Percentiles rank a stretch among this genome's conserved stretches.
phyloP scores from a whole-genome alignment of 225 moss, liverwort and hornwort genomes.

The Neckera pumila region DNA sequence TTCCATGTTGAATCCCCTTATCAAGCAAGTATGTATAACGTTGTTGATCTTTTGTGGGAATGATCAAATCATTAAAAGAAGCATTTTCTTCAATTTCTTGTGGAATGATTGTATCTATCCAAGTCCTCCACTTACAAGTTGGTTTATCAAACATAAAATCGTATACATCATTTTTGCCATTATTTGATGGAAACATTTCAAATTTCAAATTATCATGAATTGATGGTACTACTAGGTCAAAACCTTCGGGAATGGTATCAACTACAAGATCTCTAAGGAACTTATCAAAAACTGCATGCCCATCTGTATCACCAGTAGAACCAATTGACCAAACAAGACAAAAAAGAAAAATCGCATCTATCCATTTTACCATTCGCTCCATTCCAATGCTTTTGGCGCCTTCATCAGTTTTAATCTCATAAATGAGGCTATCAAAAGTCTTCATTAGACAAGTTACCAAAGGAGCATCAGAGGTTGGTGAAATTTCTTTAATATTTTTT shows the following conservation, averaged over 20 bases:
- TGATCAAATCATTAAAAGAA: background rate
- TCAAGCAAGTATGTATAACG: background rate
- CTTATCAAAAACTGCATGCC: background rate
- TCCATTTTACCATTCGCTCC: background rate
- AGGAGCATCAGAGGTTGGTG: background rate
- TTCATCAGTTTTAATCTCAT: background rate
- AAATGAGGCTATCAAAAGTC: background rate
- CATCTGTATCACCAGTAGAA: background rate
- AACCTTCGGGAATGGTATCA: background rate
- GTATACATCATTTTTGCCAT: background rate
- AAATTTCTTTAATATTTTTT: background rate
- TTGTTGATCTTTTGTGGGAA: background rate
- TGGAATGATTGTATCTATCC: background rate
- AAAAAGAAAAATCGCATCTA: background rate
- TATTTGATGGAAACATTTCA: background rate
- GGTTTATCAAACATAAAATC: background rate
- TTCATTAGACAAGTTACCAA: background rate
- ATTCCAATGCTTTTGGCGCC: background rate
- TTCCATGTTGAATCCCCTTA: background rate
- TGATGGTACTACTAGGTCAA: background rate
- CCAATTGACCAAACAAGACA: background rate
- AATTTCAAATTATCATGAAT: background rate
- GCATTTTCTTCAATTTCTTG: background rate
- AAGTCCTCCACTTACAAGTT: background rate
- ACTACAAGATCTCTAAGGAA: background rate